Evolutionary conservation across 306 rosid genomes (phyloP).

Genomic region (Parietaria judaica): DNA sequence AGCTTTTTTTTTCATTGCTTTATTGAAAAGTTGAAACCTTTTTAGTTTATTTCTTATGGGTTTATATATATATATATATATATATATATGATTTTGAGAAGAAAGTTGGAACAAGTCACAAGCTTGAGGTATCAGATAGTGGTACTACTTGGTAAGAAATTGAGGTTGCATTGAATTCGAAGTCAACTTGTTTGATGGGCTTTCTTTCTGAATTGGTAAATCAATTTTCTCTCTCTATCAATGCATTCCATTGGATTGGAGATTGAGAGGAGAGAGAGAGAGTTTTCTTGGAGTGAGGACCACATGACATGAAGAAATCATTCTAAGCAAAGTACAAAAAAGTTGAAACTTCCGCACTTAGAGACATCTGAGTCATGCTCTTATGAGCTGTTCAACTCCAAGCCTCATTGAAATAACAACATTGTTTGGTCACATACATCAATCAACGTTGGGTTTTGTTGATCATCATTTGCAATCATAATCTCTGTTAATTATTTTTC

Average conservation of each 20-base stretch:
- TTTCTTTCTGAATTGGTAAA: conserved; percentile 4
- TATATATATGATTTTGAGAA: neutral
- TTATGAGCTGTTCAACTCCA: conserved; percentile 9
- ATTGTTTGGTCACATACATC: too few relatives aligned
- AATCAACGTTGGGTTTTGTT: neutral
- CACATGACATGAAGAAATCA: neutral
- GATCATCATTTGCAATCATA: neutral
- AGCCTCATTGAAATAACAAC: neutral
- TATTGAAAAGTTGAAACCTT: neutral
- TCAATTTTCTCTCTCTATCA: neutral
- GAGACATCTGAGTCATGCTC: neutral
- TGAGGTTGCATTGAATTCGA: neutral
- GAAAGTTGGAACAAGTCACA: neutral
- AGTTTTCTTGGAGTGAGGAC: conserved; percentile 14
- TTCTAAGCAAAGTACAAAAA: conserved; percentile 7
- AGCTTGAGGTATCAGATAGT: neutral
- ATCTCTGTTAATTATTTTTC: too few relatives aligned
- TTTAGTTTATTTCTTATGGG: neutral
- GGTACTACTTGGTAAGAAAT: neutral
- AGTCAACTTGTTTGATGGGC: conserved; percentile 9
- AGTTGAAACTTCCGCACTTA: conserved; percentile 12
- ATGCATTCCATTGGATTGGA: too few relatives aligned
- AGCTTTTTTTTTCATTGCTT: neutral
- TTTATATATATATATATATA: neutral
- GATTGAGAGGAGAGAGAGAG: conserved; percentile 6